Evolutionary conservation across 768 basidiomycete species (phyloP).

Genomic region (Phanerochaete carnosa): DNA sequence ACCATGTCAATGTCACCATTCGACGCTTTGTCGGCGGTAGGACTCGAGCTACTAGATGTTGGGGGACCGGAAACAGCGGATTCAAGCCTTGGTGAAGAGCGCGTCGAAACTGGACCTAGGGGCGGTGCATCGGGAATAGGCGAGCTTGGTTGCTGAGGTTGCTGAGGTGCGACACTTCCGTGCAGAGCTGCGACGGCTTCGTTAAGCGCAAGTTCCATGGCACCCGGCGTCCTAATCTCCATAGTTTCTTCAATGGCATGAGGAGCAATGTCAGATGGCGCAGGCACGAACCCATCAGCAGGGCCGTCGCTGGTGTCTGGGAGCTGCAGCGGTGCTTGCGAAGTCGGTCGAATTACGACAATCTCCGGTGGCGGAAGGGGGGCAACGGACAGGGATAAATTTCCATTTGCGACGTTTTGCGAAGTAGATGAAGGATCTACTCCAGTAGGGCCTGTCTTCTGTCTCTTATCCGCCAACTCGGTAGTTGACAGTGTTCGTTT

Average conservation of each 20-base stretch:
- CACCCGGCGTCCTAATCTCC: constrained; percentile 11
- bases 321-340: background rate
- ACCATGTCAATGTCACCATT: constrained; percentile 1
- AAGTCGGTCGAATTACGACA: background rate
- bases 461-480: background rate
- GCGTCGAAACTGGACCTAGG: background rate
- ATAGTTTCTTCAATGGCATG: constrained; percentile 1
- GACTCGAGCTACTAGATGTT: background rate
- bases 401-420: background rate
- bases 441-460: background rate
- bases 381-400: background rate
- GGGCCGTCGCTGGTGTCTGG: too few relatives aligned
- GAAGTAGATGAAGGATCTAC: background rate
- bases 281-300: too few relatives aligned
- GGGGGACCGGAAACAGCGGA: background rate
- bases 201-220: constrained; percentile 3
- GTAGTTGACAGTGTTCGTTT: constrained; percentile 3
- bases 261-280: too few relatives aligned
- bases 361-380: background rate
- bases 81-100: background rate
- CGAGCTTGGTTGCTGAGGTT: background rate
- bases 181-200: background rate
- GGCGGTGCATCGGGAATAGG: background rate
- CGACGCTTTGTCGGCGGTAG: background rate
- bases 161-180: background rate